Conservation (phyloP, 352 stramenopile species). For the Phytophthora lateralis region DNA sequence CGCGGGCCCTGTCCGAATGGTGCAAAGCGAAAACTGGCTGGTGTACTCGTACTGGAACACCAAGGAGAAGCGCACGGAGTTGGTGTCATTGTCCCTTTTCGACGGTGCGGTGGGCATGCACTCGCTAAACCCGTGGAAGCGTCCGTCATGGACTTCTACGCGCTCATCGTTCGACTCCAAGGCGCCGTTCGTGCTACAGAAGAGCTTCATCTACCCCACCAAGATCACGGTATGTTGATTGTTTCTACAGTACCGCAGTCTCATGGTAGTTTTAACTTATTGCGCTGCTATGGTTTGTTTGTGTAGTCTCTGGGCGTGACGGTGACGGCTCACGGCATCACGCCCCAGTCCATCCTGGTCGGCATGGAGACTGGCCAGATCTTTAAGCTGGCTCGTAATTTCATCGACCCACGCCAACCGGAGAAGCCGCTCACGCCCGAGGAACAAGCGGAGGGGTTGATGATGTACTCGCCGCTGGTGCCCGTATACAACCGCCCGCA, state of each 20-base stretch:
- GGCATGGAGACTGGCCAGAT: conserved; percentile 93
- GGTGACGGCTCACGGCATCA: conserved; percentile 94
- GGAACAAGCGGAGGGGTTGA: conserved; percentile 81
- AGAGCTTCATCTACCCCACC: conserved; percentile 94
- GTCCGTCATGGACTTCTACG: conserved; percentile 85
- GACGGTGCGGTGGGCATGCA: conserved; percentile 96
- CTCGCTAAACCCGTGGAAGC: conserved; percentile 94
- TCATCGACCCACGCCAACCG: conserved; percentile 95
- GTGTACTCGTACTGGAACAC: conserved; percentile 97
- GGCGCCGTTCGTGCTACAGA: conserved; percentile 93
- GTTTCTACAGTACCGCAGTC: background rate
- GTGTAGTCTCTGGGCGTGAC: conserved; percentile 90
- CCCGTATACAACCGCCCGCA: conserved; percentile 87
- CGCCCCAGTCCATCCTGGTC: conserved; percentile 92
- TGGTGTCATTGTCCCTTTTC: conserved; percentile 91
- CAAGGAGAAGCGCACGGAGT: conserved; percentile 83
- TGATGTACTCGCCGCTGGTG: conserved; percentile 91
- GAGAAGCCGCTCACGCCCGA: conserved; percentile 89
- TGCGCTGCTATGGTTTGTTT: background rate
- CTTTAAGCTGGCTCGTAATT: conserved; percentile 90
- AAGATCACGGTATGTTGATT: conserved; percentile 68
- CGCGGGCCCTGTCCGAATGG: conserved; percentile 63
- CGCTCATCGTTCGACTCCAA: conserved; percentile 94
- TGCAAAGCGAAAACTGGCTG: conserved; percentile 96
- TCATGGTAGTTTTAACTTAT: conserved; percentile 5